phyloP scores from a whole-genome alignment of 352 stramenopile genomes.

The Phytophthora megakarya region DNA sequence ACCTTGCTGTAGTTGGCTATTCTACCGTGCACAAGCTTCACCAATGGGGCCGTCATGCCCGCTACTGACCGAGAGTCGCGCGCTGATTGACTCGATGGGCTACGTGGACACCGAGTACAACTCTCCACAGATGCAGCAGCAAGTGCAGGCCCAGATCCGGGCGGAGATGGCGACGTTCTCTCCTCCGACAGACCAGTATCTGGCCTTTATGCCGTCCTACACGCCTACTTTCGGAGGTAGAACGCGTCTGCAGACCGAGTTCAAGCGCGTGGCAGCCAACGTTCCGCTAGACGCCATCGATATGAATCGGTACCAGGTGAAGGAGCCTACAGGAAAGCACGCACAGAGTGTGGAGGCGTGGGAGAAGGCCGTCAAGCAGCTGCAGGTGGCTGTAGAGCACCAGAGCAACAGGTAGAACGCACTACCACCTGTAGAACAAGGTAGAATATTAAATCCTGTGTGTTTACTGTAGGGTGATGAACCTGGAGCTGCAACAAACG shows the following conservation, averaged over 20 bases:
- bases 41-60: slow-evolving; percentile 47
- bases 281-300: slow-evolving; percentile 75
- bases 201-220: slow-evolving; percentile 68
- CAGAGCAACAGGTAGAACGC: slow-evolving; percentile 54
- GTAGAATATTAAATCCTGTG: slow-evolving; percentile 13
- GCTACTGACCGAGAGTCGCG: slow-evolving; percentile 61
- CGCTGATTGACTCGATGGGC: slow-evolving; percentile 74
- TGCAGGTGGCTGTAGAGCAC: slow-evolving; percentile 62
- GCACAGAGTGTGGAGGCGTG: slow-evolving; percentile 53
- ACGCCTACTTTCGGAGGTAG: slow-evolving; percentile 55
- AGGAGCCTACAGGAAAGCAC: slow-evolving; percentile 46
- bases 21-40: not conserved
- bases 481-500: slow-evolving; percentile 76
- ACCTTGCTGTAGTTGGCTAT: no score
- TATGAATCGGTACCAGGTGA: slow-evolving; percentile 70
- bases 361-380: slow-evolving; percentile 53
- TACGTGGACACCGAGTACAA: slow-evolving; percentile 80
- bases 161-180: slow-evolving; percentile 76
- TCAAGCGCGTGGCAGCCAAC: slow-evolving; percentile 70
- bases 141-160: slow-evolving; percentile 69
- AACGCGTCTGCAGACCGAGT: slow-evolving; percentile 66
- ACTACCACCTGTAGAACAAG: slow-evolving; percentile 10
- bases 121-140: slow-evolving; percentile 44
- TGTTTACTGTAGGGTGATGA: slow-evolving; percentile 47
- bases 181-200: slow-evolving; percentile 51